phyloP scores from a whole-genome alignment of 2,329 filamentous ascomycete species.

The Blastomyces emzantsi region DNA sequence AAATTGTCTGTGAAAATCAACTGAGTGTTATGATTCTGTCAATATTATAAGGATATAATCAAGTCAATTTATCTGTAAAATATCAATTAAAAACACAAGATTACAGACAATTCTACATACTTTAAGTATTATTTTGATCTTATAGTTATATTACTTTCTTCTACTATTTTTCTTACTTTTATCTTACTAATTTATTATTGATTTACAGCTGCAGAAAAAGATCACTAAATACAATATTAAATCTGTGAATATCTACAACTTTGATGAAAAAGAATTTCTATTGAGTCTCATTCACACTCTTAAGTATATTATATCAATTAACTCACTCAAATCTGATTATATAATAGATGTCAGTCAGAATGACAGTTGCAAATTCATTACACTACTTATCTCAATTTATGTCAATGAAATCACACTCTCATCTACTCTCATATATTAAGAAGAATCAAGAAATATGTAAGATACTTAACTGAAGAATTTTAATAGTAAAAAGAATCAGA shows the following conservation, averaged over 20 bases:
- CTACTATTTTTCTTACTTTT: not conserved
- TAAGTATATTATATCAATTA: constrained; percentile 8
- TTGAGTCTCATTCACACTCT: constrained; percentile 1
- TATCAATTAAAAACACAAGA: constrained; percentile 8
- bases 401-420: no score
- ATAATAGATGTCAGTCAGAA: not conserved
- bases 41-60: constrained; percentile 6
- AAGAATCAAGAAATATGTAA: no score
- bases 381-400: constrained; percentile 2
- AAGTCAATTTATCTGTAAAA: constrained; percentile 7
- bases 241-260: constrained; percentile 12
- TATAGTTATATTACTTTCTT: constrained; percentile 1
- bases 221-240: constrained; percentile 11
- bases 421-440: no score
- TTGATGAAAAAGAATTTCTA: constrained; percentile 10
- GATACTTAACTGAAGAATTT: no score
- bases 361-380: constrained; percentile 7
- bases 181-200: not conserved
- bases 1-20: not conserved
- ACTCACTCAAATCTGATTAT: not conserved
- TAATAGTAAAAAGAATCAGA: no score
- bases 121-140: constrained; percentile 9
- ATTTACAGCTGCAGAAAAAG: constrained; percentile 4
- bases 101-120: constrained; percentile 11
- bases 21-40: constrained; percentile 1